A percentile compares a stretch with the other conserved stretches of the same genome.
Conservation (phyloP, 164 flowering plant genomes). For the Litsea cubeba region DNA sequence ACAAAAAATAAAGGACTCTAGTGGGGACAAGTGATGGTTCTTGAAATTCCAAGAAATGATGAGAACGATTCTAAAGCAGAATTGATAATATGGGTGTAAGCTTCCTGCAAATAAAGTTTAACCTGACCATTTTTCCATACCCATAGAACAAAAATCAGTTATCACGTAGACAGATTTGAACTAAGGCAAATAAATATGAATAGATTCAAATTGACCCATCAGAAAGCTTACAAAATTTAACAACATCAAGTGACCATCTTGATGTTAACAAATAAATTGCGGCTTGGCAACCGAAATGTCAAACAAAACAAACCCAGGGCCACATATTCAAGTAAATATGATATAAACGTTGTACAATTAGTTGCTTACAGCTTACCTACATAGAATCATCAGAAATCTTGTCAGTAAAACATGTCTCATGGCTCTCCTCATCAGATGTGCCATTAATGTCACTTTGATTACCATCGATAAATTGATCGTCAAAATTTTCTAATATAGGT, state of each 20-base stretch:
- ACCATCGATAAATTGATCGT: conserved; percentile 2
- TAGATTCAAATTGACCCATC: background rate
- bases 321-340: background rate
- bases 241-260: background rate
- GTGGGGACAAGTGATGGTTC: too few relatives aligned
- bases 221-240: background rate
- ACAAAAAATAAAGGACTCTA: too few relatives aligned
- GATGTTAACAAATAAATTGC: too few relatives aligned
- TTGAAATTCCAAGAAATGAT: too few relatives aligned
- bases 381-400: background rate
- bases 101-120: too few relatives aligned
- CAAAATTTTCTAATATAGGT: conserved; percentile 36
- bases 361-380: background rate
- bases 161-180: too few relatives aligned
- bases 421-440: conserved; percentile 3
- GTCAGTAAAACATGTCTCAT: background rate
- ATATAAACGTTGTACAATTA: too few relatives aligned
- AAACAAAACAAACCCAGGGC: background rate
- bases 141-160: too few relatives aligned
- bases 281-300: background rate
- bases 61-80: too few relatives aligned
- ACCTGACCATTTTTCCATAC: too few relatives aligned
- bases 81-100: too few relatives aligned
- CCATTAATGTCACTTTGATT: conserved; percentile 1
- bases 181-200: too few relatives aligned